phyloP scores from a whole-genome alignment of 139 green algal species.

The Picochlorum sp. region DNA sequence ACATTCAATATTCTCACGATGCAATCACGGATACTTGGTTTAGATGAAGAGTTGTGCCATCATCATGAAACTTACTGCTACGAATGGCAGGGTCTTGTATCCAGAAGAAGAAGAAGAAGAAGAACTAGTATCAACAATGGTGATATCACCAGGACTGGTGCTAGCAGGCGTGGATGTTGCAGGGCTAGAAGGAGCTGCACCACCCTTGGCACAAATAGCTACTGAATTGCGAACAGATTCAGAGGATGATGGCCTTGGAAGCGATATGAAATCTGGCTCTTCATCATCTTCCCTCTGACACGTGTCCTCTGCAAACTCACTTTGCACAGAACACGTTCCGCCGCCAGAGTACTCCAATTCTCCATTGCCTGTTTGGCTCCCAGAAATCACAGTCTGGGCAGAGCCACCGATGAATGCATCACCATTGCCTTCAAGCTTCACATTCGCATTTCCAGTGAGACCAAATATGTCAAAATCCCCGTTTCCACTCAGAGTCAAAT shows the following conservation, averaged over 20 bases:
- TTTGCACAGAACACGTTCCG: not conserved
- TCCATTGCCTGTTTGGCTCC: not conserved
- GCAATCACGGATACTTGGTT: no score
- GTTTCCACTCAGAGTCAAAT: not conserved
- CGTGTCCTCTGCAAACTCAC: not conserved
- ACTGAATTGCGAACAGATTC: not conserved
- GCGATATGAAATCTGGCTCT: not conserved
- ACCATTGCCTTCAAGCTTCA: not conserved
- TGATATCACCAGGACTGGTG: no score
- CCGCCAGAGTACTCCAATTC: not conserved
- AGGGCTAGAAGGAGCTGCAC: not conserved
- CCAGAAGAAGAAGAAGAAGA: no score
- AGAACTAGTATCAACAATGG: no score
- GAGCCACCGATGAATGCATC: not conserved
- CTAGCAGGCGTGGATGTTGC: not conserved
- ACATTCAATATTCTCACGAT: no score
- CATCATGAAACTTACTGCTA: no score
- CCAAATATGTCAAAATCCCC: not conserved
- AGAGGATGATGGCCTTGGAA: not conserved
- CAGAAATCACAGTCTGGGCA: not conserved
- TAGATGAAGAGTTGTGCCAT: no score
- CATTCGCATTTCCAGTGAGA: not conserved
- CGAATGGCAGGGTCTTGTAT: no score
- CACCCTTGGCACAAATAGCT: not conserved
- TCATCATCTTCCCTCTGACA: not conserved